Evolutionary conservation across 164 flowering plant species (phyloP), one percentile per base, ranked within the genome.

Genomic region (Umbilicus rupestris): DNA sequence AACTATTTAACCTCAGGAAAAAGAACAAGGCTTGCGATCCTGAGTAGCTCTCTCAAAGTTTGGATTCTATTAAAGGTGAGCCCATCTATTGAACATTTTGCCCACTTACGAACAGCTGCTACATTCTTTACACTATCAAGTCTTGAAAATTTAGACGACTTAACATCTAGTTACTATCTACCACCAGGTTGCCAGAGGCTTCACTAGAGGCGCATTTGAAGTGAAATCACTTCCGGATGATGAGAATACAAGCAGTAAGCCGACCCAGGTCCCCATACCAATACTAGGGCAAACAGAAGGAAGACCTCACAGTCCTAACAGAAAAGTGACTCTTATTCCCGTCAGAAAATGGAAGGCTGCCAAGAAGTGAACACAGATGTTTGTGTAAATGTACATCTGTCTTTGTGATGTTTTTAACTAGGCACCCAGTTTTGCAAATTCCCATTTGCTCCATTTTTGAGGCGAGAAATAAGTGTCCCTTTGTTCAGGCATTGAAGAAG

Each of bases 21-120:
- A 75, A 82, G 78, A 78, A 85, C 96, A 45, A 82, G 80, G 65
- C 83, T 94, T 30, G 98, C 90, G 35, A 69, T 81, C 62, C 73
- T 94, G 78, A 82, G 92, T 66, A 94, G 97, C 73, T 89, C 96
- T 68, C 91, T 90, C 59, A 94, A 83, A 85, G 98, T 87, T 17
- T 90, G 96, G 96, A 82, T 90, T 69, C 83, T 94, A 67, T 70
- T 90, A 39, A 90, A 94, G 97, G 98, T 90, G 72, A 35, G 69
- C 39, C 65, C 10, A 15, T 37, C 30, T 24, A 37, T 7, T 11
- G 9, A 26, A 17, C 68, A 20, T n/a, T 7, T 42, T 29, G 44
- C 12, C 44, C 44, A 12, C 44, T 12, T 17, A 44, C 12, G 35
- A 28, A 55, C 30, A 24, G 22, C 26, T 11, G 9, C 60, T 55